Base-by-base conservation (phyloP, 805 yeast species). In the Scheffersomyces amazonensis region DNA sequence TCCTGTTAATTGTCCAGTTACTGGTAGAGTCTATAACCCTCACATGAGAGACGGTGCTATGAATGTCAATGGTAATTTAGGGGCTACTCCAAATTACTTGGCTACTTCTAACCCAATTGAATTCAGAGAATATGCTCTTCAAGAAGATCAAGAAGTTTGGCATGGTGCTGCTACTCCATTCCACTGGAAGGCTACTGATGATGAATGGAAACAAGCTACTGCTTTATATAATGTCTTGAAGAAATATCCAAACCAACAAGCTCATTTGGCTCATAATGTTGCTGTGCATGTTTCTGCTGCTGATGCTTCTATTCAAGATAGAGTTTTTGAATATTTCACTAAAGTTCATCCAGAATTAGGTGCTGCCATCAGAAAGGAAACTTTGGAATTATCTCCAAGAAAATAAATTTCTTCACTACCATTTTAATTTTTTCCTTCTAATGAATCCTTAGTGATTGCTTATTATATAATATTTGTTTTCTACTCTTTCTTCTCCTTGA, bases 1-100 rank as follows among this genome's bases (percentile, higher is more conserved):
- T 41, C 96, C 96, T n/a, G 89, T 86, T 51, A 87, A 87, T 62
- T 84, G 95, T 63, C 96, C 96, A 41, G 63, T 69, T 28, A 52
- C 71, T 34, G 73, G 71, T 36, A 53, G 55, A 31, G 71, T 67
- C 17, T 69, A 50, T 58, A 66, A 66, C 58, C 96, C 96, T 20
- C 81, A 80, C 52, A 76, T 81, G 51, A 78, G 96, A 68, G 96
- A 87, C 59, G 96, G 96, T 62, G 75, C 80, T 32, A 81, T 83
- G 89, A 48, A 36, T 37, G 71, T 69, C 35, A 64, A 69, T 51
- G 75, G 75, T 39, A 87, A 87, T 68, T 75, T 82, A 56, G 95
- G 95, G 29, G 65, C 76, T 39, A 77, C 78, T 47, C 93, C 95
- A 58, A 84, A 83, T 65, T 87, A 87, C 63, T 66, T 81, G 42